Evolutionary conservation across 2,329 filamentous ascomycete genomes (phyloP).

Genomic region (Phialophora expanda): DNA sequence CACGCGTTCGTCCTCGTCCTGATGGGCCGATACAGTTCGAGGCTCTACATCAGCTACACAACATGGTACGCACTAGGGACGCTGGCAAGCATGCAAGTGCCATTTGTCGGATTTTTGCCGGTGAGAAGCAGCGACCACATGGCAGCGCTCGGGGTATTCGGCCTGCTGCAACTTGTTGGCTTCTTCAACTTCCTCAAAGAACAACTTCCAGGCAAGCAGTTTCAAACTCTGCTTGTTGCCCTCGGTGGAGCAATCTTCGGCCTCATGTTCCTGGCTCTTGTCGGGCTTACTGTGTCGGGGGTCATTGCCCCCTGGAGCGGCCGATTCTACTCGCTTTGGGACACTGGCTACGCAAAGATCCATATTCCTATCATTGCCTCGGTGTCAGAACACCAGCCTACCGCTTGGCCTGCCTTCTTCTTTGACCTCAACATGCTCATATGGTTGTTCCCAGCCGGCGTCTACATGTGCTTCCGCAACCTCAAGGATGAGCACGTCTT

Average conservation of each 20-base stretch:
- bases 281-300: slow-evolving; percentile 80
- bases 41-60: slow-evolving; percentile 94
- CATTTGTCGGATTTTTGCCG: slow-evolving; percentile 95
- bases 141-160: slow-evolving; percentile 94
- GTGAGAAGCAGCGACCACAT: slow-evolving; percentile 98
- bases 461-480: slow-evolving; percentile 96
- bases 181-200: slow-evolving; percentile 89
- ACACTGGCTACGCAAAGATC: slow-evolving; percentile 97
- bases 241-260: slow-evolving; percentile 76
- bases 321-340: slow-evolving; percentile 99
- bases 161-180: slow-evolving; percentile 88
- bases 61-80: slow-evolving; percentile 98
- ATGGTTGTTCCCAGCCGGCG: slow-evolving; percentile 98
- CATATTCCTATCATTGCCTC: slow-evolving; percentile 99
- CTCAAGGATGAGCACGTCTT: slow-evolving; percentile 97
- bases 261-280: slow-evolving; percentile 74
- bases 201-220: slow-evolving; percentile 90
- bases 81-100: slow-evolving; percentile 97
- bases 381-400: slow-evolving; percentile 99
- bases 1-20: slow-evolving; percentile 92
- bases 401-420: slow-evolving; percentile 98
- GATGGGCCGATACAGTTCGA: slow-evolving; percentile 95
- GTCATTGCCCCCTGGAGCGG: slow-evolving; percentile 97
- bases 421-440: slow-evolving; percentile 98
- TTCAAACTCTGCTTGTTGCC: slow-evolving; percentile 83